phyloP scores from a whole-genome alignment of 208 protist genomes.

The Porcisia hertigi region DNA sequence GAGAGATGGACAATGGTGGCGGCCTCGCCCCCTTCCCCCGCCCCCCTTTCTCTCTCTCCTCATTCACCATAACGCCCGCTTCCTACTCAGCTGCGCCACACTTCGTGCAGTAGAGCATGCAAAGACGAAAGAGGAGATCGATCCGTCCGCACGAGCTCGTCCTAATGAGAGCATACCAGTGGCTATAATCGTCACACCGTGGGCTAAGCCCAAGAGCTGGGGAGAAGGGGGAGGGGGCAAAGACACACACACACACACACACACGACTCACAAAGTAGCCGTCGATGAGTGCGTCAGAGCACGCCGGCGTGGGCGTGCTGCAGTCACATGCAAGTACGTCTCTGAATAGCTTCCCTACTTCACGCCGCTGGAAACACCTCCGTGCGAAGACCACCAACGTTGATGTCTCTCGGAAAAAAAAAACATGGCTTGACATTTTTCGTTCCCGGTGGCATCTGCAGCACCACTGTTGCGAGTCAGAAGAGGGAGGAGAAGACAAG shows the following conservation, averaged over 20 bases:
- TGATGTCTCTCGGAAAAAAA: background rate
- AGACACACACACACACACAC: constrained; percentile 4
- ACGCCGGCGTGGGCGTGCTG: background rate
- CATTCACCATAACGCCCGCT: too few relatives aligned
- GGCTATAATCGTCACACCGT: background rate
- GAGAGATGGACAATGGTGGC: too few relatives aligned
- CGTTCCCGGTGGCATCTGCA: background rate
- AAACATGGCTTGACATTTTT: background rate
- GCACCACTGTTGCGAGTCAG: background rate
- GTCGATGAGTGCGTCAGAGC: background rate
- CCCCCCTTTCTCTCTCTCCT: too few relatives aligned
- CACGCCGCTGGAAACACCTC: background rate
- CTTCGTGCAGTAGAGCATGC: background rate
- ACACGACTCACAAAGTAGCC: constrained; percentile 1
- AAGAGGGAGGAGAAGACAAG: too few relatives aligned
- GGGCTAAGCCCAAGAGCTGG: background rate
- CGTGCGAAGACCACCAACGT: background rate
- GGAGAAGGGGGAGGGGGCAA: background rate
- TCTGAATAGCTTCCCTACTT: background rate
- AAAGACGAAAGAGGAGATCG: background rate
- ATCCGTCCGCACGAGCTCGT: background rate
- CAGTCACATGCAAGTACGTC: background rate
- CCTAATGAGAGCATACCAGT: background rate
- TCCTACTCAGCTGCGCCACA: too few relatives aligned
- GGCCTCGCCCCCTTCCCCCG: background rate